Conservation (phyloP, 495 filamentous ascomycete species). For the Podospora conica region DNA sequence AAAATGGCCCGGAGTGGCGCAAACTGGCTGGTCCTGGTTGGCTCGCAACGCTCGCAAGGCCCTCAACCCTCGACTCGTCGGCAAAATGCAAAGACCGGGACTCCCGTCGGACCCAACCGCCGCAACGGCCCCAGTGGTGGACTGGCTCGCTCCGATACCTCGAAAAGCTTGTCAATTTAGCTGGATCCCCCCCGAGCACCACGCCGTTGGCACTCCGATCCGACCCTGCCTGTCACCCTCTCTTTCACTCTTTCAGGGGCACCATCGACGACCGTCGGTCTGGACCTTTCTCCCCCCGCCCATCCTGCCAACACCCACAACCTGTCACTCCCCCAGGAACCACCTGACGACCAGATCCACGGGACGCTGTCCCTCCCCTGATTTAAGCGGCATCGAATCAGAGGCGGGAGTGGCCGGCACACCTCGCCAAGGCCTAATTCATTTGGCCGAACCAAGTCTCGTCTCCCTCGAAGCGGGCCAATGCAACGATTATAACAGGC, state of each 20-base stretch:
- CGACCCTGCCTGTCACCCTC: not conserved
- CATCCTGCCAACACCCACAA: not conserved
- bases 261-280: no score
- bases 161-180: not conserved
- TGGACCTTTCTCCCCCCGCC: not conserved
- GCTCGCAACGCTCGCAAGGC: not conserved
- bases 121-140: not conserved
- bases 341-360: not conserved
- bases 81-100: not conserved
- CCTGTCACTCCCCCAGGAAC: not conserved
- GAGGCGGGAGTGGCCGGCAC: not conserved
- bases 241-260: not conserved
- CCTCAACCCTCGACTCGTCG: not conserved
- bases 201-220: not conserved
- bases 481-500: not conserved
- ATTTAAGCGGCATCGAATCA: constrained; percentile 1
- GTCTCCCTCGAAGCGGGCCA: not conserved
- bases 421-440: constrained; percentile 6
- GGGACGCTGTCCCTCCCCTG: not conserved
- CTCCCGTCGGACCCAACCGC: not conserved
- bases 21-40: not conserved
- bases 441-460: constrained; percentile 7
- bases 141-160: not conserved
- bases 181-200: no score
- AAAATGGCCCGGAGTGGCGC: not conserved